These are phyloP conservation scores for Cladosporium velox DNA, from an alignment of 2,329 filamentous ascomycete species.

Conservation along the genomic window DNA sequence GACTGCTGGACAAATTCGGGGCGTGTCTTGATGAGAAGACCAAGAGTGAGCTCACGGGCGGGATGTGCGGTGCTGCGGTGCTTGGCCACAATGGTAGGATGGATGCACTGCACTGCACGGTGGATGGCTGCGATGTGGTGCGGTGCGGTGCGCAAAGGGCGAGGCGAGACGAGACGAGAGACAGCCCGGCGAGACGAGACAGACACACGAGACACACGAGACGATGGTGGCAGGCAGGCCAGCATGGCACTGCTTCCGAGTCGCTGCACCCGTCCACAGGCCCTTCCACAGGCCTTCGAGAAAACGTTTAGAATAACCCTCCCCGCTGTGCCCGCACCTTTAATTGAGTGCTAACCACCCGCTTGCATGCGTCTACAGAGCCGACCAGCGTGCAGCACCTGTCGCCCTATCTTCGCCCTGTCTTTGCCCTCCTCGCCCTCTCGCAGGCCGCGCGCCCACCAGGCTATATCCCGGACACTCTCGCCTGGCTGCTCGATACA, in stretches of 20 bases:
- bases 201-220: background rate
- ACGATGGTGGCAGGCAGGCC: background rate
- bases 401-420: background rate
- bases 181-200: background rate
- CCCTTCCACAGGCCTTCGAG: background rate
- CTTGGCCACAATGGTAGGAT: constrained; percentile 5
- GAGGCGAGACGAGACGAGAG: background rate
- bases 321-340: constrained; percentile 7
- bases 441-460: background rate
- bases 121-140: background rate
- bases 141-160: background rate
- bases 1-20: background rate
- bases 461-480: constrained; percentile 5
- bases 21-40: background rate
- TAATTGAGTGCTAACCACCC: constrained; percentile 2
- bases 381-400: background rate
- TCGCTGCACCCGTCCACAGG: background rate
- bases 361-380: background rate
- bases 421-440: background rate
- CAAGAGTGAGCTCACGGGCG: background rate
- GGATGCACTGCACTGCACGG: too few species aligned
- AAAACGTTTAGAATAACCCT: constrained; percentile 4
- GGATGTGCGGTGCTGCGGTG: background rate
- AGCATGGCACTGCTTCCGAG: constrained; percentile 1
- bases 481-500: constrained; percentile 1